Evolutionary conservation across 2,329 filamentous ascomycete species (phyloP), one percentile per base, ranked within the genome.

Genomic region (Aureobasidium sp.): DNA sequence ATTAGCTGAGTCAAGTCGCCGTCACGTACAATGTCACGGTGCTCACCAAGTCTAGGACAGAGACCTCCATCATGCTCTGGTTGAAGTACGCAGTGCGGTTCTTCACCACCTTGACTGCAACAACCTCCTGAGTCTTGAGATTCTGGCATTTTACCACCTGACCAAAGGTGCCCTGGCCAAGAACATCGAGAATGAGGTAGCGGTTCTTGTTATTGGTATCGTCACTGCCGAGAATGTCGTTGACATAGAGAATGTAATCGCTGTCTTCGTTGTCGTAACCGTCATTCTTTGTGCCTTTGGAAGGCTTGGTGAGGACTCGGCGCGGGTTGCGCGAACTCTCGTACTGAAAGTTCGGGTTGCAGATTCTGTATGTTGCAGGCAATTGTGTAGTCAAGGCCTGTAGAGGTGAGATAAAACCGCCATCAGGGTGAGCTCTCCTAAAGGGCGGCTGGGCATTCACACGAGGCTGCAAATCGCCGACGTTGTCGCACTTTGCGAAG

Each of bases 31-130:
- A 51, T 5, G 15, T 10, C 12, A 29, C 17, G 12, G 36, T 59
- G 69, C 84, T 63, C 81, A 95, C 91, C 81, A 99, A 74, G 75
- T 99, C 94, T 63, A 99, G 81, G 27, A 99, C 94, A 1, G 94
- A 99, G 36, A 99, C 94, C 74, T 99, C 94, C 94, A 99, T 99
- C 94, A 99, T 99, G 75, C 94, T 97, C 76, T 99, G 94, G 73
- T 99, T 99, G 80, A 99, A 99, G 75, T 99, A 99, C 41, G 94
- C 94, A 1, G 94, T 99, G 70, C 93, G 87, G 76, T 99, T 99
- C 79, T 99, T 99, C 78, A 99, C 94, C 61, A 99, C 94, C 78
- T 99, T 99, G 68, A 99, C 94, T 3, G 94, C 94, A 48, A 99
- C 94, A 43, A 99, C 94, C 76, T 99, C 94, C 74, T 97, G 92